phyloP scores from a whole-genome alignment of 306 rosid species.

The Coriaria nepalensis region DNA sequence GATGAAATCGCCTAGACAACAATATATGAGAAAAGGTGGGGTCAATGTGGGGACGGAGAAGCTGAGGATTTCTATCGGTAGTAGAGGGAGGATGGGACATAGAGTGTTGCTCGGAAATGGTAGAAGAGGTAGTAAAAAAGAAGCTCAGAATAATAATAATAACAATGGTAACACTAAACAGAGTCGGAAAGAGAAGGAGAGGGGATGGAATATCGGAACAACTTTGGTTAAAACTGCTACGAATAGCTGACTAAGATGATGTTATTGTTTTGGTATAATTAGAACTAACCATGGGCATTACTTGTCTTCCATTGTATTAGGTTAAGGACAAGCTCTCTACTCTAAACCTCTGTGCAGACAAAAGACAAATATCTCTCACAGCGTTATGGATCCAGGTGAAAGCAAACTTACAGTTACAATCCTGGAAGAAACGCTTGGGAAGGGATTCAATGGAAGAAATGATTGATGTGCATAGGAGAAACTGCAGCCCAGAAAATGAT shows the following conservation, averaged over 20 bases:
- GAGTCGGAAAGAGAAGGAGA: constrained; percentile 71
- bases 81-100: constrained; percentile 51
- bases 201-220: constrained; percentile 69
- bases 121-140: constrained; percentile 43
- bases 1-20: constrained; percentile 57
- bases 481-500: no score
- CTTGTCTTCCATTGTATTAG: no score
- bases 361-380: no score
- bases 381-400: no score
- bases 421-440: no score
- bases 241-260: constrained; percentile 1
- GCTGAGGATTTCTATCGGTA: constrained; percentile 80
- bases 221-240: constrained; percentile 22
- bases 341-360: no score
- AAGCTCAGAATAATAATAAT: constrained; percentile 23
- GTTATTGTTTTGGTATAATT: background rate
- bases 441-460: no score
- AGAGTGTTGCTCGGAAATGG: constrained; percentile 45
- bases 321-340: no score
- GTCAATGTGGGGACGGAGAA: constrained; percentile 80
- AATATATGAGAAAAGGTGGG: constrained; percentile 58
- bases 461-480: no score
- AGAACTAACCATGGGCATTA: background rate
- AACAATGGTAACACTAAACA: constrained; percentile 15
- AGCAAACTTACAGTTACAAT: no score